Conservation (phyloP, 2,329 filamentous ascomycete genomes). For the Phialemonium atrogriseum region DNA sequence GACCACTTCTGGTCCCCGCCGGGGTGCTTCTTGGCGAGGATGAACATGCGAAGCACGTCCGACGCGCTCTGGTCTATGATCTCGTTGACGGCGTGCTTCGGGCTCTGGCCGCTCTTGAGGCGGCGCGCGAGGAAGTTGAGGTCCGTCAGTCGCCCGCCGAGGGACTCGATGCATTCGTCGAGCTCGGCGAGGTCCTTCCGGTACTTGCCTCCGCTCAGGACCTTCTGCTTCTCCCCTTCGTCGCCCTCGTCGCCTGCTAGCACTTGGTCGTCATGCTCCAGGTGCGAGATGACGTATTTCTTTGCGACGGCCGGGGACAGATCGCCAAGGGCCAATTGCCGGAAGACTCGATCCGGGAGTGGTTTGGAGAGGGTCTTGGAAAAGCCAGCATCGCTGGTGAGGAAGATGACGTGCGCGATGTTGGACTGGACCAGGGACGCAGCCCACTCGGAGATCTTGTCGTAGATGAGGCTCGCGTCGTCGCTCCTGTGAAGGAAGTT, state of each 20-base stretch:
- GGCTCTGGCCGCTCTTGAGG: constrained; percentile 79
- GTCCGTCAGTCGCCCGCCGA: constrained; percentile 91
- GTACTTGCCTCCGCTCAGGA: constrained; percentile 26
- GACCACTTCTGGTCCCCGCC: constrained; percentile 59
- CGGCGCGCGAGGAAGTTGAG: constrained; percentile 89
- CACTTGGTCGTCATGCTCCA: constrained; percentile 41
- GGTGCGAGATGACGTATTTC: constrained; percentile 77
- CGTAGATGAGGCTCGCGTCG: constrained; percentile 58
- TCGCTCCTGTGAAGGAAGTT: constrained; percentile 81
- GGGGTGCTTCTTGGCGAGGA: constrained; percentile 51
- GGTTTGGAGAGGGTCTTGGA: constrained; percentile 81
- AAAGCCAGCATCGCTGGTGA: constrained; percentile 84
- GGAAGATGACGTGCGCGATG: constrained; percentile 86
- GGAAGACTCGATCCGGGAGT: constrained; percentile 84
- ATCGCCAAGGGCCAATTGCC: constrained; percentile 77
- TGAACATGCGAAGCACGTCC: constrained; percentile 89
- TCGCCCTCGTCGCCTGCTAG: constrained; percentile 11
- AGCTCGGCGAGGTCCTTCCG: constrained; percentile 56
- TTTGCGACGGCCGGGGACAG: constrained; percentile 80
- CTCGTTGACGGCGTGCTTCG: constrained; percentile 70
- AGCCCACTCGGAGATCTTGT: constrained; percentile 84
- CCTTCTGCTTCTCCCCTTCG: constrained; percentile 15
- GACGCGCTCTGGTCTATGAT: constrained; percentile 85
- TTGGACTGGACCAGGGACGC: constrained; percentile 79
- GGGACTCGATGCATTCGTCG: constrained; percentile 68